A percentile compares a stretch with the other conserved stretches of the same genome.
These are phyloP conservation scores for Rhizophora apiculata DNA, from an alignment of 345 rosid genomes.

Conservation along the genomic window DNA sequence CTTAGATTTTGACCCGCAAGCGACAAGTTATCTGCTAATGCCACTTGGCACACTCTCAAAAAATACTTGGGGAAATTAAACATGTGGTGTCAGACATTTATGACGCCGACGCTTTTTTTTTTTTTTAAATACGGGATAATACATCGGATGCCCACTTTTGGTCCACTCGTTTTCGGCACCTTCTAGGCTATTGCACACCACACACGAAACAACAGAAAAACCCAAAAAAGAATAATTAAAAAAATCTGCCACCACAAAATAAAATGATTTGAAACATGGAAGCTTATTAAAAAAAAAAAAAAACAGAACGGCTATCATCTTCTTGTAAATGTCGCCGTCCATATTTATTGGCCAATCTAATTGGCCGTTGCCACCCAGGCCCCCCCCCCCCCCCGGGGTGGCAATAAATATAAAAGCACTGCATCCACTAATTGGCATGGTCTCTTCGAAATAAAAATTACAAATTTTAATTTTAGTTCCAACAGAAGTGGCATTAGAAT, in stretches of 20 bases:
- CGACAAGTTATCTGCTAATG: neutral
- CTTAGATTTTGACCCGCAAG: too few relatives aligned
- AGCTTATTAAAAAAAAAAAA: neutral
- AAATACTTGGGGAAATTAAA: neutral
- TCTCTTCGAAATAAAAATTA: too few relatives aligned
- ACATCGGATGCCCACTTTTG: neutral
- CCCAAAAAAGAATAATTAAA: neutral
- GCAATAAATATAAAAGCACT: too few relatives aligned
- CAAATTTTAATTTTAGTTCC: too few relatives aligned
- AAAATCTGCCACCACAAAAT: neutral
- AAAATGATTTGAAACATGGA: neutral
- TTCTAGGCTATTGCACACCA: neutral
- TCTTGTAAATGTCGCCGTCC: constrained; percentile 15
- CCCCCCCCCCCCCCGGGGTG: too few relatives aligned
- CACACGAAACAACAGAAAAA: neutral
- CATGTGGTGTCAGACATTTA: constrained; percentile 3
- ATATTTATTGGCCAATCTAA: neutral
- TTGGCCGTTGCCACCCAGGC: neutral
- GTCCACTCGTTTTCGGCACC: constrained; percentile 19
- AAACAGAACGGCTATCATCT: neutral
- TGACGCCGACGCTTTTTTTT: neutral
- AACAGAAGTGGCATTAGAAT: too few relatives aligned
- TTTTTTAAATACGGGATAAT: neutral
- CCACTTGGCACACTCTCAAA: constrained; percentile 17
- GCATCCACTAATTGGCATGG: too few relatives aligned